These are phyloP conservation scores for Pulveroboletus sp. DNA, from an alignment of 768 basidiomycete genomes.

Conservation along the genomic window DNA sequence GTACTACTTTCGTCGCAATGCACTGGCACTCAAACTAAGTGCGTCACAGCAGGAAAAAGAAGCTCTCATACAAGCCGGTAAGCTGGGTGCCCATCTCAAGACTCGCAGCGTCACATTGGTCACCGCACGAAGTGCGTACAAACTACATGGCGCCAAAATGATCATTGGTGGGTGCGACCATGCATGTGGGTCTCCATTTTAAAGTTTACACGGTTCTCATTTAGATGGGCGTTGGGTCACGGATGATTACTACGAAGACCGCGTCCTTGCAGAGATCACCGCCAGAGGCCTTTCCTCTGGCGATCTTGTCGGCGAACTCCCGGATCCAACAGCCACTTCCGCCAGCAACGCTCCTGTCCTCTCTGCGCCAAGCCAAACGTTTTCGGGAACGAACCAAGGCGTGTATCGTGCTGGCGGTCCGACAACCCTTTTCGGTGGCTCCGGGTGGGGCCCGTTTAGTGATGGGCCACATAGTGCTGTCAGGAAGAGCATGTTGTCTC, in stretches of 20 bases:
- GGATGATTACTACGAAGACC: slow-evolving; percentile 96
- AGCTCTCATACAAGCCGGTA: slow-evolving; percentile 82
- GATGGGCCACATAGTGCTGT: slow-evolving; percentile 85
- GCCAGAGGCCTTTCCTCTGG: slow-evolving; percentile 82
- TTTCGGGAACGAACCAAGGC: slow-evolving; percentile 52
- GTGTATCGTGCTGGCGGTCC: slow-evolving; percentile 91
- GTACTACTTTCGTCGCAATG: slow-evolving; percentile 96
- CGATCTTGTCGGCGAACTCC: slow-evolving; percentile 79
- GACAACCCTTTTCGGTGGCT: slow-evolving; percentile 85
- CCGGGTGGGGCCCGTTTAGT: slow-evolving; percentile 84
- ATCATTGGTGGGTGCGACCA: slow-evolving; percentile 60
- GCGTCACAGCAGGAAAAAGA: slow-evolving; percentile 92
- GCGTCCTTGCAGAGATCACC: slow-evolving; percentile 70
- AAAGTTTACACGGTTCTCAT: neutral
- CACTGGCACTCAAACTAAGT: slow-evolving; percentile 85
- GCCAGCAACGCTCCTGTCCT: slow-evolving; percentile 41
- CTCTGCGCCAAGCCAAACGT: slow-evolving; percentile 24
- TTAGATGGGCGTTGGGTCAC: slow-evolving; percentile 88
- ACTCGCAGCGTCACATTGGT: slow-evolving; percentile 93
- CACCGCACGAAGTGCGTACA: slow-evolving; percentile 89
- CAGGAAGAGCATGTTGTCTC: slow-evolving; percentile 70
- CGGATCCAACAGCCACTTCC: slow-evolving; percentile 61
- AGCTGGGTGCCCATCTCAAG: slow-evolving; percentile 84
- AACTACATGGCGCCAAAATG: slow-evolving; percentile 91
- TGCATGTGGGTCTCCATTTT: neutral